These are phyloP conservation scores for Claviceps sp. DNA, from an alignment of 2,329 filamentous ascomycete genomes.

Conservation along the genomic window DNA sequence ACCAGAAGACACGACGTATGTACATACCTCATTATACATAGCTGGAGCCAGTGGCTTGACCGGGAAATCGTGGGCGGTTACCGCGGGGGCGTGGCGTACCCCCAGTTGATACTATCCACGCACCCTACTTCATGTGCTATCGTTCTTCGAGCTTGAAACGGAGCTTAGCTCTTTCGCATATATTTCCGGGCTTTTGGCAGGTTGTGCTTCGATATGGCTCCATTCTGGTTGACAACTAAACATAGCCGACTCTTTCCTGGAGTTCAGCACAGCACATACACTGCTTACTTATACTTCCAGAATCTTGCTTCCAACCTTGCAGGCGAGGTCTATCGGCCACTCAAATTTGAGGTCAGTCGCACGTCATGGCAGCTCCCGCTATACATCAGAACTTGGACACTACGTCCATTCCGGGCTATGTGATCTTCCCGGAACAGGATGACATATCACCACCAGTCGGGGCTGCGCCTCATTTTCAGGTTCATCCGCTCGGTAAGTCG, in stretches of 20 bases:
- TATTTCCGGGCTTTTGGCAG: background rate
- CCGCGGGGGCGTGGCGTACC: constrained; percentile 1
- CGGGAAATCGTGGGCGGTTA: background rate
- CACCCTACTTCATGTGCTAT: background rate
- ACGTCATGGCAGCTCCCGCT: constrained; percentile 10
- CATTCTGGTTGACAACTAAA: background rate
- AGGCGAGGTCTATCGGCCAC: background rate
- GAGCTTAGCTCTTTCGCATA: background rate
- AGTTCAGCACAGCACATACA: background rate
- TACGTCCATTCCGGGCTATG: constrained; percentile 30
- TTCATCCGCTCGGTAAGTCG: constrained; percentile 24
- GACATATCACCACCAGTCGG: constrained; percentile 22
- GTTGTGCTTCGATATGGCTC: background rate
- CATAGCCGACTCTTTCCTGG: background rate
- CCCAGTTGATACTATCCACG: background rate
- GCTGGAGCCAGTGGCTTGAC: background rate
- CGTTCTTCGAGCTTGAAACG: background rate
- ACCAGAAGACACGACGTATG: background rate
- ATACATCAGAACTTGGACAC: constrained; percentile 19
- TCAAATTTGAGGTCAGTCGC: background rate
- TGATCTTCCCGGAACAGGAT: constrained; percentile 29
- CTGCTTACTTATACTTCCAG: background rate
- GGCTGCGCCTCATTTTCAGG: constrained; percentile 15
- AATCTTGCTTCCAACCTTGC: background rate
- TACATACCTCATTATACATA: too few species aligned